Evolutionary conservation across 106 monocot species (phyloP), one percentile per base, ranked within the genome.

Genomic region (Narthecium ossifragum): DNA sequence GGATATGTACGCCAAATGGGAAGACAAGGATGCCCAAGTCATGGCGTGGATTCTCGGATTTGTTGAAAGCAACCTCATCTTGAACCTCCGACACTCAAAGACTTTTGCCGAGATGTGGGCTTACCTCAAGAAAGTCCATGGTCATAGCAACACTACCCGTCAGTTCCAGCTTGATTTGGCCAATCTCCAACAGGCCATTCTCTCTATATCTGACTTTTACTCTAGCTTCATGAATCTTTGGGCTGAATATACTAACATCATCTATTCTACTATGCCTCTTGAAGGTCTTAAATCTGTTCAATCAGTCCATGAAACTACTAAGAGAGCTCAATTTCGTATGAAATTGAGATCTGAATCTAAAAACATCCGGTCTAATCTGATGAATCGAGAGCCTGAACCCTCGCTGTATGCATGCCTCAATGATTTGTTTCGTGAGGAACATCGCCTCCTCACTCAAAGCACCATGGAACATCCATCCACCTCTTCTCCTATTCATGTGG

Each of bases 321-420:
- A 40, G 24, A 11, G 27, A 8, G 54, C 39, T 38, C 39, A 65
- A 21, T 65, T 65, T 41, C 34, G 53, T 4, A 65, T 65, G 41
- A 65, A 65, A 34, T 37, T 61, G 10, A 43, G 43, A 30, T 4
- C 30, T 28, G 46, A 61, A 31, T 61, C 30, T 46, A 29, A 61
- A 61, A 45, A 28, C 9, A 61, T 14, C 4, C 13, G 31, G 7
- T 49, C 47, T 43, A 62, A 49, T 31, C 61, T 61, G 18, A 62
- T 34, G 49, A 62, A 62, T 21, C 20, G 13, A 20, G 49, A 49
- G 4, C 46, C 8, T n/a, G 22, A 22, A 5, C 47, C 49, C 11
- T 62, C 31, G 1, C 28, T 62, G 23, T 31, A 62, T 49, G 32
- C 49, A 32, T 62, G 62, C 9, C n/a, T 48, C 7, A 38, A 38